Conservation (phyloP, 2,329 filamentous ascomycete genomes). For the Aspergillus sp. region DNA sequence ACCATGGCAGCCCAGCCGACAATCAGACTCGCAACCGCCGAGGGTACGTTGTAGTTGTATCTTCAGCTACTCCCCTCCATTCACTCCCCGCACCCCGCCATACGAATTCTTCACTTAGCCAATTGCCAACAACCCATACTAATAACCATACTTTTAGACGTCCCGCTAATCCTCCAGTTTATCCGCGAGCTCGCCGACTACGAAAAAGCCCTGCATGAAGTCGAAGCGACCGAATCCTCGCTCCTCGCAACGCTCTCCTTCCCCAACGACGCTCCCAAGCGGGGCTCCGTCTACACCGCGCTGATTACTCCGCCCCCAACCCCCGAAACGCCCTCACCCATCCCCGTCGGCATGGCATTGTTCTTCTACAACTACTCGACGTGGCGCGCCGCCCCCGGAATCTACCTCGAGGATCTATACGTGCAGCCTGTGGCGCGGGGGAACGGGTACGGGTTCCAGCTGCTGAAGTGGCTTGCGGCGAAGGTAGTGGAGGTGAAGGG, state of each 20-base stretch:
- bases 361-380: slow-evolving; percentile 97
- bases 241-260: slow-evolving; percentile 78
- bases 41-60: slow-evolving; percentile 30
- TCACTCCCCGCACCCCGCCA: not conserved
- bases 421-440: slow-evolving; percentile 70
- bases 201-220: slow-evolving; percentile 71
- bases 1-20: slow-evolving; percentile 37
- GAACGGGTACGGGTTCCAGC: slow-evolving; percentile 73
- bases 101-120: not conserved
- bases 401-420: slow-evolving; percentile 94
- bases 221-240: slow-evolving; percentile 74
- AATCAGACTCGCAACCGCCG: slow-evolving; percentile 42
- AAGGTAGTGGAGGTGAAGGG: slow-evolving; percentile 73
- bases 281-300: slow-evolving; percentile 71
- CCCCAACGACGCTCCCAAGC: slow-evolving; percentile 51
- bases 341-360: slow-evolving; percentile 73
- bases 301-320: slow-evolving; percentile 58
- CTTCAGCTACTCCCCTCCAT: not conserved
- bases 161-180: slow-evolving; percentile 74
- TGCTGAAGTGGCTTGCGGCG: slow-evolving; percentile 75
- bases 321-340: slow-evolving; percentile 34
- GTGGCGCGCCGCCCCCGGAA: slow-evolving; percentile 81
- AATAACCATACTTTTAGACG: slow-evolving; percentile 56
- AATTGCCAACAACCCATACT: slow-evolving; percentile 8
- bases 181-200: slow-evolving; percentile 86